These are phyloP conservation scores for Dothiorella sarmentorum DNA, from an alignment of 2,329 filamentous ascomycete genomes.

Conservation along the genomic window DNA sequence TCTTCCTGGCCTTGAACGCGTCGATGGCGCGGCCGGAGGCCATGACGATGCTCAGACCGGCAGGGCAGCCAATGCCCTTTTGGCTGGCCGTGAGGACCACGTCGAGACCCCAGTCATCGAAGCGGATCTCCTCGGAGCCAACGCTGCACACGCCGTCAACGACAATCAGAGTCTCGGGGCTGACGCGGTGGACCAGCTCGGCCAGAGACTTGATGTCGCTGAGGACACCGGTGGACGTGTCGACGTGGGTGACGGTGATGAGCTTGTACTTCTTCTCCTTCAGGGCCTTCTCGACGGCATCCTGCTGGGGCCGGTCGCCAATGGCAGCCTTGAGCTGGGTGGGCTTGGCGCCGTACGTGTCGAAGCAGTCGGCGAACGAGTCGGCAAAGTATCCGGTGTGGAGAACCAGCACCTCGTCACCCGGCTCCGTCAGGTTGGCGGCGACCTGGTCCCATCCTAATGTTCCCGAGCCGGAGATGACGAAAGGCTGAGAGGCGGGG, in stretches of 20 bases:
- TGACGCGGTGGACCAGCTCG: constrained; percentile 78
- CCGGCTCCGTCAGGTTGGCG: constrained; percentile 86
- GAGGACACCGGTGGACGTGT: constrained; percentile 93
- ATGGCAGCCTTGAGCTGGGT: constrained; percentile 88
- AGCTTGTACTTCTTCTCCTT: constrained; percentile 91
- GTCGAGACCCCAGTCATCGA: constrained; percentile 92
- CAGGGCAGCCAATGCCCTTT: constrained; percentile 94
- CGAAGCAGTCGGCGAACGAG: constrained; percentile 87
- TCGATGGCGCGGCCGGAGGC: constrained; percentile 85
- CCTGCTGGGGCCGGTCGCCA: constrained; percentile 79
- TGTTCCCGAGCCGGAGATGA: constrained; percentile 91
- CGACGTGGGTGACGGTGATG: constrained; percentile 92
- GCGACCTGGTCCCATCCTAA: constrained; percentile 95
- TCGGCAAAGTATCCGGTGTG: constrained; percentile 98
- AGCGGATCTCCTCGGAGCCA: constrained; percentile 90
- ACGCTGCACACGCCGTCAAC: constrained; percentile 98
- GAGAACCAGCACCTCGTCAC: constrained; percentile 86
- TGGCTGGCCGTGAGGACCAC: constrained; percentile 91
- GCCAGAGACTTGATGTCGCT: constrained; percentile 84
- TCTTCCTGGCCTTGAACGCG: constrained; percentile 74
- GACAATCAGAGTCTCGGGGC: constrained; percentile 84
- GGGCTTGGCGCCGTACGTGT: constrained; percentile 84
- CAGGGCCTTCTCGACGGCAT: constrained; percentile 83
- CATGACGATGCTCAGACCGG: constrained; percentile 91
- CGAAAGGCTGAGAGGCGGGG: constrained; percentile 79